phyloP scores from a whole-genome alignment of 345 rosid genomes.

The Eucalyptus albens region DNA sequence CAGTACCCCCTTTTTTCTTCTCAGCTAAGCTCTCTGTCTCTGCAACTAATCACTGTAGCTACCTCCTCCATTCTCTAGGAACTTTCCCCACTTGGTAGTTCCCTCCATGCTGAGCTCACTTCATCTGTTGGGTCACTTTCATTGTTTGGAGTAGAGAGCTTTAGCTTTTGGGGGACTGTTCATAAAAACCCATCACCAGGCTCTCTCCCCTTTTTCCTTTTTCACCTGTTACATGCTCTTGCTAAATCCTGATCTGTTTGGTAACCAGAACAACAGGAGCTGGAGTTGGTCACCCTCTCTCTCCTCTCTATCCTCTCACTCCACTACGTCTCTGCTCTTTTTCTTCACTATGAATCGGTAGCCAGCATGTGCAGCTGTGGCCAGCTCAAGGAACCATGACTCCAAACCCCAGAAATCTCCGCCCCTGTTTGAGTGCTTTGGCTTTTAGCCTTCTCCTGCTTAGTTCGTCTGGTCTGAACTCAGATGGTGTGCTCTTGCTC shows the following conservation, averaged over 20 bases:
- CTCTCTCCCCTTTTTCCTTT: neutral
- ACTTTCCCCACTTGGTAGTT: neutral
- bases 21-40: neutral
- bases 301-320: neutral
- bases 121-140: neutral
- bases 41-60: neutral
- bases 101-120: neutral
- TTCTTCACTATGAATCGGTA: constrained; percentile 9
- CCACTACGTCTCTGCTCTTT: neutral
- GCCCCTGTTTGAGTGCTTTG: neutral
- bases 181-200: neutral
- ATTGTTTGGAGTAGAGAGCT: neutral
- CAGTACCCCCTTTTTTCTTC: neutral
- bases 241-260: constrained; percentile 23
- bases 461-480: neutral
- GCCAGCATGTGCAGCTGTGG: neutral
- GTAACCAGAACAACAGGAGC: constrained; percentile 53
- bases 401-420: constrained; percentile 15
- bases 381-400: neutral
- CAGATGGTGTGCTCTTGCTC: constrained; percentile 3
- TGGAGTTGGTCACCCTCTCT: constrained; percentile 58
- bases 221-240: neutral
- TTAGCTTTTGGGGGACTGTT: neutral
- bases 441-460: neutral
- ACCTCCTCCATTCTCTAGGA: neutral